These are phyloP conservation scores for Microbotryum lychnidis-dioicae DNA, from an alignment of 1,284 basidiomycete genomes.

Conservation along the genomic window DNA sequence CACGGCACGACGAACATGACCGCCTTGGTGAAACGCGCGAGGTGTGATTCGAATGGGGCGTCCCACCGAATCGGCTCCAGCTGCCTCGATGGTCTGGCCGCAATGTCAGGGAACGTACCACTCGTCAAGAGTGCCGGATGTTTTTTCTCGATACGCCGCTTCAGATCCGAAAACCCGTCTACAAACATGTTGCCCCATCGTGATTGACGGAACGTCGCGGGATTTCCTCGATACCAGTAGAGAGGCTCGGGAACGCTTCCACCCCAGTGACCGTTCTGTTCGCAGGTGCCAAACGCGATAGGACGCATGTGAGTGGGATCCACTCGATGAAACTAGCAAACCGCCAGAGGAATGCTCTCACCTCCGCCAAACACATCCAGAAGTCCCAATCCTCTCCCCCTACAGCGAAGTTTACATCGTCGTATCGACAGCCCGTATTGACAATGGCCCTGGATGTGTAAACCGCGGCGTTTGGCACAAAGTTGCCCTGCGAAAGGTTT, in stretches of 20 bases:
- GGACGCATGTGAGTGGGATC: neutral
- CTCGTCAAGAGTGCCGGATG: constrained; percentile 4
- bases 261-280: constrained; percentile 18
- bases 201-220: constrained; percentile 11
- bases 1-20: constrained; percentile 24
- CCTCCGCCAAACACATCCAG: constrained; percentile 27
- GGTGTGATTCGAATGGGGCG: constrained; percentile 12
- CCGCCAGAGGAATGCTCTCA: neutral
- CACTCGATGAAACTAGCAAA: neutral
- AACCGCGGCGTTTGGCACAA: constrained; percentile 23
- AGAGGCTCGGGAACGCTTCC: constrained; percentile 22
- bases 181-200: constrained; percentile 21
- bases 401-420: constrained; percentile 10
- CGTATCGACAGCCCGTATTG: constrained; percentile 18
- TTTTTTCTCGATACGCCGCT: constrained; percentile 8
- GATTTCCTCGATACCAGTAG: constrained; percentile 27
- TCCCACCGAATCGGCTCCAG: constrained; percentile 18
- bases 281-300: neutral
- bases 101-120: constrained; percentile 6
- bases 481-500: constrained; percentile 15
- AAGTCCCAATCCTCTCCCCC: constrained; percentile 27
- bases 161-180: constrained; percentile 8
- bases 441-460: constrained; percentile 9
- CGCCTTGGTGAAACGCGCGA: constrained; percentile 6
- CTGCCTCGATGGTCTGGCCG: constrained; percentile 10